Percentiles rank a stretch among this genome's conserved stretches.
Evolutionary conservation across 495 filamentous ascomycete species (phyloP).

Genomic region (Friedmanniomyces endolithicus): DNA sequence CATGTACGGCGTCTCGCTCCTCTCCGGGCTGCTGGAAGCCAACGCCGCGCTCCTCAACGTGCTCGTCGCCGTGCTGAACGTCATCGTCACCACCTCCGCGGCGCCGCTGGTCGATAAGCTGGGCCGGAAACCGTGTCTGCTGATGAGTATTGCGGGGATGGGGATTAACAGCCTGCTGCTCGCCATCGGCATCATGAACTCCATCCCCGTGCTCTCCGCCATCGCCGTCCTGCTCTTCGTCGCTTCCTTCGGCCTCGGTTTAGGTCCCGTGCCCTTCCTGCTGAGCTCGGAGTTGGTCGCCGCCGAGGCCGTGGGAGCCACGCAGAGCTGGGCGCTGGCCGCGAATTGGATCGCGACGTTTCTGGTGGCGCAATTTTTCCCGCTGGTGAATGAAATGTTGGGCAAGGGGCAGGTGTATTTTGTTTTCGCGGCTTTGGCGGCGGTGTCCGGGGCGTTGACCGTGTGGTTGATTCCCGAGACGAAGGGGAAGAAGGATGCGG

Average conservation of each 20-base stretch:
- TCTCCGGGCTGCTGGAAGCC: conserved; percentile 62
- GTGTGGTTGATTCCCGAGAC: conserved; percentile 67
- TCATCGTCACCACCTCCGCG: conserved; percentile 64
- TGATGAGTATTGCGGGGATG: conserved; percentile 73
- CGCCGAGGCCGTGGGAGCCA: conserved; percentile 75
- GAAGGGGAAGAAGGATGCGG: conserved; percentile 60
- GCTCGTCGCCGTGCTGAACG: conserved; percentile 71
- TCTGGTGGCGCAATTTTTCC: conserved; percentile 85
- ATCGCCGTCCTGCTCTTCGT: conserved; percentile 76
- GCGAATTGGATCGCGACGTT: conserved; percentile 90
- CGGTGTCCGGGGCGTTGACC: conserved; percentile 53
- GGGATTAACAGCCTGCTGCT: conserved; percentile 60
- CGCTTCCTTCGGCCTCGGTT: conserved; percentile 73
- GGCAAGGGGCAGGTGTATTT: conserved; percentile 76
- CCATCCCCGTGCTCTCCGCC: conserved; percentile 60
- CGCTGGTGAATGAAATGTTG: conserved; percentile 61
- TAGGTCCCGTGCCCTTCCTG: conserved; percentile 91
- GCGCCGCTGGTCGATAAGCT: conserved; percentile 77
- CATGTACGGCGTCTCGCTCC: conserved; percentile 90
- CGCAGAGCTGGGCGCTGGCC: conserved; percentile 70
- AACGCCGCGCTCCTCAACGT: conserved; percentile 72
- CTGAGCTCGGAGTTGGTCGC: conserved; percentile 79
- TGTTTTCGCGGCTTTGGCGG: conserved; percentile 65
- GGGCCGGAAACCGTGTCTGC: conserved; percentile 70
- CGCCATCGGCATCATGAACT: conserved; percentile 59